These are phyloP conservation scores for Sarocladiaceae sp. DNA, from an alignment of 2,329 filamentous ascomycete species.

Conservation along the genomic window DNA sequence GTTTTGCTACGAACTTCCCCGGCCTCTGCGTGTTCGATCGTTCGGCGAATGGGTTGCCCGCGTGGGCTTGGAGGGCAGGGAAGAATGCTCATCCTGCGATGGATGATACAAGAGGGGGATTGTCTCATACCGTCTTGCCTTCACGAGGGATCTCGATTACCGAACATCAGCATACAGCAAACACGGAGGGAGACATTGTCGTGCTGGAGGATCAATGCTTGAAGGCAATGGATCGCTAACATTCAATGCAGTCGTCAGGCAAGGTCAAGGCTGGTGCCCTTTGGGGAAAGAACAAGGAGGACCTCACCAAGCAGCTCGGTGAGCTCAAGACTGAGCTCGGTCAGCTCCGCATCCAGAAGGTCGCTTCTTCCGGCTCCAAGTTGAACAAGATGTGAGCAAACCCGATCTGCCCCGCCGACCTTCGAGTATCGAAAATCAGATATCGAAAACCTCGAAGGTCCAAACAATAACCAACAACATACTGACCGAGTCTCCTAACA, in stretches of 20 bases:
- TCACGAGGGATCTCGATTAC: background rate
- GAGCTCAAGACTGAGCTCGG: slow-evolving; percentile 96
- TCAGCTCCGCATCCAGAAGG: slow-evolving; percentile 97
- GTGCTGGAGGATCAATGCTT: background rate
- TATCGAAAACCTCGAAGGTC: background rate
- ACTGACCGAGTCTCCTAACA: slow-evolving; percentile 35
- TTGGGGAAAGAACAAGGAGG: slow-evolving; percentile 99
- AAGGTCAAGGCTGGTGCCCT: slow-evolving; percentile 95
- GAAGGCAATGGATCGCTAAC: slow-evolving; percentile 8
- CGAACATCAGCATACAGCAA: background rate
- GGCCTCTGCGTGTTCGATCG: slow-evolving; percentile 2
- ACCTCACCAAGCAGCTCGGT: slow-evolving; percentile 89
- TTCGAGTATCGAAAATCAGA: background rate
- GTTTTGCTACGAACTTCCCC: background rate
- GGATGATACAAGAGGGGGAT: background rate
- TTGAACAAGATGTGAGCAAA: slow-evolving; percentile 93
- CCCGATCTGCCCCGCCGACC: slow-evolving; percentile 8
- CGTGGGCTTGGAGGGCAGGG: background rate
- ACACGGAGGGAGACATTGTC: background rate
- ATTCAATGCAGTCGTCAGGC: slow-evolving; percentile 34
- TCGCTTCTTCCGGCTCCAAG: slow-evolving; percentile 91
- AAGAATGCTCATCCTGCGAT: background rate
- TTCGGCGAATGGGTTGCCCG: background rate
- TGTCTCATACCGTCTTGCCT: background rate
- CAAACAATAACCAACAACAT: background rate